Base-by-base conservation (phyloP, 148 eudicot genomes). In the Vaccinium macrocarpon region DNA sequence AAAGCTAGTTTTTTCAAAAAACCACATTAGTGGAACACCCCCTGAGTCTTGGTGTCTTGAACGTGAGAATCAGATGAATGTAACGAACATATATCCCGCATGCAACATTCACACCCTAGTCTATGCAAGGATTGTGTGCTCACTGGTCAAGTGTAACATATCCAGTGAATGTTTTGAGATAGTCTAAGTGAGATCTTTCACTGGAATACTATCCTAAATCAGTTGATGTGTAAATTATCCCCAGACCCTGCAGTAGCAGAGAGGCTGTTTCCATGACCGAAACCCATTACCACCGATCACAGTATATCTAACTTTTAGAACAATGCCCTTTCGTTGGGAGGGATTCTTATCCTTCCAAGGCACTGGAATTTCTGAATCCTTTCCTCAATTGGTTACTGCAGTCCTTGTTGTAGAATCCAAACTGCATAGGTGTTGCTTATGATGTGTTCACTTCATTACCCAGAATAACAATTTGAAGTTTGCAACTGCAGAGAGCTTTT, bases 401-500 rank as follows among this genome's bases (percentile, higher is more conserved):
- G 57, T 48, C 25, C 56, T 76, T n/a, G 25, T 76, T 48, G 8
- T 23, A 76, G 79, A 50, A n/a, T 25, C 35, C 35, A 76, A n/a
- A n/a, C 53, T 23, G 57, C 55, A 42, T 48, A 76, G 79, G n/a
- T 25, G 16, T 13, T 27, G 42, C 8, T 68, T 68, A 27, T 68
- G 13, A 5, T 21, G 13, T 59, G 9, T 21, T 62, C 68, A 59
- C n/a, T 6, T 29, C 12, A 38, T 25, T 46, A 8, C 8, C 64
- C 84, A 49, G 35, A 5, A 23, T 82, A 64, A 82, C 49, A 64
- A 71, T 72, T 35, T 14, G 7, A 72, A 15, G 64, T 82, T 76
- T 66, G 27, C 57, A 10, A 68, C 27, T 83, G 62, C 88, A 96
- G 98, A 89, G 98, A 96, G 56, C 94, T 96, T 59, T 90, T 95